Evolutionary conservation across 768 basidiomycete species (phyloP).

Genomic region (Zangia roseola): DNA sequence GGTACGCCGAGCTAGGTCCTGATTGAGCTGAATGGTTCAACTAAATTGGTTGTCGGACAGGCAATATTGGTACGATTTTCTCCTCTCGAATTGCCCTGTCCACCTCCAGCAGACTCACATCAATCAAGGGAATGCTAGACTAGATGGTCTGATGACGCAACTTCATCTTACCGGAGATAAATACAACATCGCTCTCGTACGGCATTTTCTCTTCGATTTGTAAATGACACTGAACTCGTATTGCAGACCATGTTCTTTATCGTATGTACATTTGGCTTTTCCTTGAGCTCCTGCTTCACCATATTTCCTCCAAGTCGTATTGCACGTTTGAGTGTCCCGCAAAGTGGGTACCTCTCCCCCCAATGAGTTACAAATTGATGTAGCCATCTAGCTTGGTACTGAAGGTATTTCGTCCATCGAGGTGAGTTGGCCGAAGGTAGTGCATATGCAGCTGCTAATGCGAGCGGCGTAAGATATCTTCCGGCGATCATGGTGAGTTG

Average conservation of each 20-base stretch:
- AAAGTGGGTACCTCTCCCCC: conserved; percentile 41
- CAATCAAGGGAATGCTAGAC: conserved; percentile 54
- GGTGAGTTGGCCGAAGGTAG: conserved; percentile 31
- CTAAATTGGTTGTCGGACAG: conserved; percentile 26
- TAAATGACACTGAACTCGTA: background rate
- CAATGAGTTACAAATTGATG: background rate
- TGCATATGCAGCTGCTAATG: background rate
- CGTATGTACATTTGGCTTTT: conserved; percentile 36
- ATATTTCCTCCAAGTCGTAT: conserved; percentile 20
- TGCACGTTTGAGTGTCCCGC: conserved; percentile 61
- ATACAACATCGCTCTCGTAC: conserved; percentile 67
- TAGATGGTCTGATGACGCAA: conserved; percentile 59
- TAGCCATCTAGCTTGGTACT: conserved; percentile 36
- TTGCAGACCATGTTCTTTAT: conserved; percentile 69
- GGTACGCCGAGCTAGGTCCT: conserved; percentile 33
- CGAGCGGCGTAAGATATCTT: conserved; percentile 46
- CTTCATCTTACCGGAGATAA: conserved; percentile 55
- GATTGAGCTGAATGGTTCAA: background rate
- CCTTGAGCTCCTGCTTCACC: background rate
- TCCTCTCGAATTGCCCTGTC: background rate
- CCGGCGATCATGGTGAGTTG: conserved; percentile 58
- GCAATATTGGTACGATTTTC: conserved; percentile 50
- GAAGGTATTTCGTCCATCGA: conserved; percentile 63
- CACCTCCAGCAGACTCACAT: background rate
- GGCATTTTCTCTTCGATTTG: conserved; percentile 2